phyloP scores from a whole-genome alignment of 345 rosid genomes.

The Eucalyptus erythrocorys region DNA sequence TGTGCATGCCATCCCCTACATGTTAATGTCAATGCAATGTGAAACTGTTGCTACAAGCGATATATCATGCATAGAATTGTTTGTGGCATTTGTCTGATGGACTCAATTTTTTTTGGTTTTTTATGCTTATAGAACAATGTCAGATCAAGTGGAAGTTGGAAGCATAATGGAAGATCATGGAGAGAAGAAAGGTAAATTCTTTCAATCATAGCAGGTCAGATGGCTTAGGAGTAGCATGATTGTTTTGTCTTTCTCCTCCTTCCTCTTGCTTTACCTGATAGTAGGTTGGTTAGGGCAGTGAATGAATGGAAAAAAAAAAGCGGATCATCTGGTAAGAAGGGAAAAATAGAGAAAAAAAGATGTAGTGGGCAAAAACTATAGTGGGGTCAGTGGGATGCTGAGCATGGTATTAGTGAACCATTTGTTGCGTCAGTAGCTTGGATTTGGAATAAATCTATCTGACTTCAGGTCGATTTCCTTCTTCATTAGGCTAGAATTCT shows the following conservation, averaged over 20 bases:
- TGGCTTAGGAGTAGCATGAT: neutral
- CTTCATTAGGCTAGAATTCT: neutral
- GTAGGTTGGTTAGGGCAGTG: neutral
- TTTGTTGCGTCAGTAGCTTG: neutral
- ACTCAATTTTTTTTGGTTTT: neutral
- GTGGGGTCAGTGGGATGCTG: neutral
- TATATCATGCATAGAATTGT: neutral
- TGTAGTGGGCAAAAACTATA: neutral
- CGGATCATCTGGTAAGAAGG: neutral
- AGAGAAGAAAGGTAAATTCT: conserved; percentile 11
- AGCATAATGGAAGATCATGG: neutral
- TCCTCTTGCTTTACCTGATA: neutral
- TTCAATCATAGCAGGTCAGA: neutral
- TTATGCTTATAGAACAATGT: neutral
- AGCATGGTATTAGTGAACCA: neutral
- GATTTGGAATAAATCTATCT: neutral
- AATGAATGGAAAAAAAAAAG: neutral
- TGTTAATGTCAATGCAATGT: neutral
- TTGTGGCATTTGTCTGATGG: neutral
- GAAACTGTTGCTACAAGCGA: neutral
- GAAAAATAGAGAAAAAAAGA: neutral
- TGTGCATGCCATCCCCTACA: neutral
- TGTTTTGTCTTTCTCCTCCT: neutral
- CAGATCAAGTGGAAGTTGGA: neutral
- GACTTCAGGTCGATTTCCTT: neutral